A percentile compares a stretch with the other conserved stretches of the same genome.
phyloP scores from a whole-genome alignment of 164 flowering plant species.

The Warburgia ugandensis region DNA sequence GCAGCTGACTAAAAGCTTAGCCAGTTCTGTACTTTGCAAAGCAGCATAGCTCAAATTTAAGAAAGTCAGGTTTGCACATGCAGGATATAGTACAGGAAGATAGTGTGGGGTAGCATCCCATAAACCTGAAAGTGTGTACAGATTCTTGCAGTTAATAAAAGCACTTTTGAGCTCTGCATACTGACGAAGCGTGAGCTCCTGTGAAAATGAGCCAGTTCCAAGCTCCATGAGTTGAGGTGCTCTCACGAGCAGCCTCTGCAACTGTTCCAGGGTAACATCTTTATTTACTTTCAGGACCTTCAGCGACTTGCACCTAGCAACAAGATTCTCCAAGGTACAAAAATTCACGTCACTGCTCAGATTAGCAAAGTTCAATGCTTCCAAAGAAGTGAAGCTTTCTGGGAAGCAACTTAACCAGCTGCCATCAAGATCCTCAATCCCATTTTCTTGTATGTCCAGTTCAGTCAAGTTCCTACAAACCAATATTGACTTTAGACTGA shows the following conservation, averaged over 20 bases:
- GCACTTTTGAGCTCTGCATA: conserved; percentile 37
- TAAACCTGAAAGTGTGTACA: conserved; percentile 60
- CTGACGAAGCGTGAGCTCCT: conserved; percentile 37
- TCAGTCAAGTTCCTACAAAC: conserved; percentile 45
- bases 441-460: conserved; percentile 58
- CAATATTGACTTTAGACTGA: no score
- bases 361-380: conserved; percentile 53
- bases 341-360: conserved; percentile 38
- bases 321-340: conserved; percentile 61
- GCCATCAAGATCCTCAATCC: conserved; percentile 46
- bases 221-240: conserved; percentile 61
- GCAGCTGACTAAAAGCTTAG: conserved; percentile 23
- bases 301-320: conserved; percentile 53
- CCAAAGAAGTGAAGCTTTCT: conserved; percentile 60
- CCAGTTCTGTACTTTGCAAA: conserved; percentile 47
- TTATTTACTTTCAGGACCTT: conserved; percentile 58
- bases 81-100: conserved; percentile 54
- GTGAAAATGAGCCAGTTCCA: conserved; percentile 62
- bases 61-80: conserved; percentile 49
- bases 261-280: conserved; percentile 41
- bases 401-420: conserved; percentile 75
- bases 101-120: conserved; percentile 44
- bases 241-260: conserved; percentile 42
- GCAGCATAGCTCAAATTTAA: conserved; percentile 62
- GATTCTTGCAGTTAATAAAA: conserved; percentile 41